Conservation (phyloP, 2,329 filamentous ascomycete species). For the Diaporthe sp. region DNA sequence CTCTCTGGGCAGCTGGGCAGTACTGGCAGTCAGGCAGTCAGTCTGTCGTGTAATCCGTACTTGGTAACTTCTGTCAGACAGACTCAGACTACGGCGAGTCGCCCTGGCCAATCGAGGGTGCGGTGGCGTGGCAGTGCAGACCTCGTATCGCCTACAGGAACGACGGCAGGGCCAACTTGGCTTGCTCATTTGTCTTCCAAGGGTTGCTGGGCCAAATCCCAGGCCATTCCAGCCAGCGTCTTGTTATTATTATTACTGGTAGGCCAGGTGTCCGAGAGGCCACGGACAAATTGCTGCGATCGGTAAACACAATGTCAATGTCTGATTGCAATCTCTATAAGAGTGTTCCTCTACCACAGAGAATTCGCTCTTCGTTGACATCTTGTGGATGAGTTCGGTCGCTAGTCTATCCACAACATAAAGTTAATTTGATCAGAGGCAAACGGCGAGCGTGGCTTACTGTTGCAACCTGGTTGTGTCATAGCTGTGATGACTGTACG, state of each 20-base stretch:
- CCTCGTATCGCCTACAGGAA: conserved; percentile 33
- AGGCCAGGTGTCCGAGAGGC: too few relatives aligned
- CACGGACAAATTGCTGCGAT: background rate
- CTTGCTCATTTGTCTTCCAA: conserved; percentile 13
- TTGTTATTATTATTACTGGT: background rate
- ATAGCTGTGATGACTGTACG: conserved; percentile 2
- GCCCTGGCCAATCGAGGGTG: conserved; percentile 18
- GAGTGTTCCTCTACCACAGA: background rate
- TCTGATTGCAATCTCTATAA: background rate
- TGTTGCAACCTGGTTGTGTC: background rate
- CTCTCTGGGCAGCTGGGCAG: conserved; percentile 5
- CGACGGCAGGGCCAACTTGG: conserved; percentile 19
- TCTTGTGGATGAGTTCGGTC: background rate
- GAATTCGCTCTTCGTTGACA: background rate
- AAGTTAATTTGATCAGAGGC: conserved; percentile 8
- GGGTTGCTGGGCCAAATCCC: conserved; percentile 26
- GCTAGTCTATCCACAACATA: background rate
- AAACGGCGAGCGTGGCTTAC: background rate
- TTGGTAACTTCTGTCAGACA: conserved; percentile 1
- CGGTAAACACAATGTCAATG: background rate
- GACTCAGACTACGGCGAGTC: background rate
- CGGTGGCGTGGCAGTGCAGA: conserved; percentile 28
- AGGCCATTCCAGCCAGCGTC: background rate
- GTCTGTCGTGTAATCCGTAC: background rate
- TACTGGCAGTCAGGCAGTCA: background rate